Conservation (phyloP, 768 basidiomycete genomes). For the Lentinula sp. region DNA sequence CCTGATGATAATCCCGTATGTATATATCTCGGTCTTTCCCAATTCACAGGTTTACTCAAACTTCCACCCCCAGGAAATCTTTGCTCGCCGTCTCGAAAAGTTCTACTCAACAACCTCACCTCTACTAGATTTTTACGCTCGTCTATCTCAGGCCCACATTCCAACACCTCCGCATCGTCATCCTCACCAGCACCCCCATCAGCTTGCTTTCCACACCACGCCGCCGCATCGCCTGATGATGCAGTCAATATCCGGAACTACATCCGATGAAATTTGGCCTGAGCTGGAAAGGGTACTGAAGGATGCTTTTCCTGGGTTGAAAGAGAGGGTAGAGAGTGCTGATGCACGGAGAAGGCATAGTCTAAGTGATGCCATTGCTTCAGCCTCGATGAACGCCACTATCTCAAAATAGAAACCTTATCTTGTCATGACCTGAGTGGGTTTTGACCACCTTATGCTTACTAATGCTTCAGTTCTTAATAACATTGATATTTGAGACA, state of each 20-base stretch:
- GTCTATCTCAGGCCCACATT: conserved; percentile 21
- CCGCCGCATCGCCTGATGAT: conserved; percentile 43
- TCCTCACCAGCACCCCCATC: conserved; percentile 43
- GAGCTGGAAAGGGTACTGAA: conserved; percentile 60
- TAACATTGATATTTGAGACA: no score
- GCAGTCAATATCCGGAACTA: conserved; percentile 60
- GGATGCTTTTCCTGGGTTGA: conserved; percentile 51
- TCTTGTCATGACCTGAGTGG: neutral
- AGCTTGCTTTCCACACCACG: conserved; percentile 36
- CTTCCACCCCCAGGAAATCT: conserved; percentile 52
- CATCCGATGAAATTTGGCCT: conserved; percentile 91
- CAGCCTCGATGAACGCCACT: conserved; percentile 9
- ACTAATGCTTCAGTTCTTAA: no score
- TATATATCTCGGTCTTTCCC: conserved; percentile 9
- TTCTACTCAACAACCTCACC: conserved; percentile 82
- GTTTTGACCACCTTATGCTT: no score
- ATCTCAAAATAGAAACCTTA: neutral
- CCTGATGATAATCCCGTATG: conserved; percentile 87
- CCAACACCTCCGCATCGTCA: conserved; percentile 18
- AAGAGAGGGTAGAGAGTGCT: conserved; percentile 37
- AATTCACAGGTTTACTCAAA: conserved; percentile 4
- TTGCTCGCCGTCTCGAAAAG: conserved; percentile 65
- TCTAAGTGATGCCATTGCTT: conserved; percentile 48
- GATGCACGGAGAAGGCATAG: conserved; percentile 41
- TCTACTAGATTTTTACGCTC: conserved; percentile 65